These are phyloP conservation scores for Psophocarpus tetragonolobus DNA, from an alignment of 306 rosid species.

Conservation along the genomic window DNA sequence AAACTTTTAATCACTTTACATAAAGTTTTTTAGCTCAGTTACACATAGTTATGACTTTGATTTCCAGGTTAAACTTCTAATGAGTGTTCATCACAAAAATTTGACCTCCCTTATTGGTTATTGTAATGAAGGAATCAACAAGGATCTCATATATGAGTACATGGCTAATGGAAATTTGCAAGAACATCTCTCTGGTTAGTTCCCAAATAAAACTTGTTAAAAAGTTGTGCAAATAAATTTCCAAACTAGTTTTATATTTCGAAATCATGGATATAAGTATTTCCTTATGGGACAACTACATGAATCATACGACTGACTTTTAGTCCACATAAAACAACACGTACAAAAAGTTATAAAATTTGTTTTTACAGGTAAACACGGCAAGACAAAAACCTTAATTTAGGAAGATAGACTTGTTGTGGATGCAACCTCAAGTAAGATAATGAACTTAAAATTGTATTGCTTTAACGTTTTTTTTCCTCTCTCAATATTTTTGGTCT, in stretches of 20 bases:
- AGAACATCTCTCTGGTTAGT: constrained; percentile 44
- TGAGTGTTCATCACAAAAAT: constrained; percentile 46
- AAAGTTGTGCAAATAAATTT: neutral
- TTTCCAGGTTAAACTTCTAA: constrained; percentile 30
- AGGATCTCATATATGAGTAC: constrained; percentile 44
- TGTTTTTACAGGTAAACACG: constrained; percentile 16
- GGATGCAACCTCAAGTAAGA: too few relatives aligned
- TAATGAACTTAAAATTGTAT: too few relatives aligned
- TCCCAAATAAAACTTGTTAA: neutral
- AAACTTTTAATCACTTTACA: neutral
- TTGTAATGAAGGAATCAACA: constrained; percentile 31
- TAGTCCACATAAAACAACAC: neutral
- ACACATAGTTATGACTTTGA: neutral
- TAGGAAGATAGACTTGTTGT: too few relatives aligned
- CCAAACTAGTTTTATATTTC: neutral
- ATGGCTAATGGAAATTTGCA: constrained; percentile 40
- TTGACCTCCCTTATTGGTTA: constrained; percentile 44
- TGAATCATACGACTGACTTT: neutral
- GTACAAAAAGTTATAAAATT: neutral
- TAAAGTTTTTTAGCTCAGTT: neutral
- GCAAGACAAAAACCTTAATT: too few relatives aligned
- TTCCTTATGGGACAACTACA: neutral
- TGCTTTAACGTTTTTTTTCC: too few relatives aligned
- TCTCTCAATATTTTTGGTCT: too few relatives aligned
- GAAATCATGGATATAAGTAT: neutral